Evolutionary conservation across 352 stramenopile genomes (phyloP).

Genomic region (Pythium pyrilobum): DNA sequence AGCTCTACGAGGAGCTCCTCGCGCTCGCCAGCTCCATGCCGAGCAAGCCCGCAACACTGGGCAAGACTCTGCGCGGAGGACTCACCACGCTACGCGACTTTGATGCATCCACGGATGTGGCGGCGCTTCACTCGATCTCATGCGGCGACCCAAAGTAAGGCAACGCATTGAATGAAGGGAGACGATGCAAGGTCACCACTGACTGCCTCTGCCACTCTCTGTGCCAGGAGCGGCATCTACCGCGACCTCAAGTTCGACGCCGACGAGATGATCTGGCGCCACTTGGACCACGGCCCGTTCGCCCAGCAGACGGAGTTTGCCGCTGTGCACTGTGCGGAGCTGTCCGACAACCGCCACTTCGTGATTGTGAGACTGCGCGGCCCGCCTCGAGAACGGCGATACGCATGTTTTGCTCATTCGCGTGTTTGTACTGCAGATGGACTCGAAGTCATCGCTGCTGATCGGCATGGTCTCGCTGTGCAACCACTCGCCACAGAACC

Average conservation of each 20-base stretch:
- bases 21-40: constrained; percentile 33
- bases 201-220: too few species aligned
- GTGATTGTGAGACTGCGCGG: constrained; percentile 30
- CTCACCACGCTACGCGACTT: constrained; percentile 50
- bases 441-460: constrained; percentile 33
- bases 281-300: constrained; percentile 66
- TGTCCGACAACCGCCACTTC: constrained; percentile 45
- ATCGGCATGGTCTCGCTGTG: constrained; percentile 81
- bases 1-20: constrained; percentile 87
- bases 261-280: constrained; percentile 75
- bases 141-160: constrained; percentile 33
- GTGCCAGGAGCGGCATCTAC: constrained; percentile 47
- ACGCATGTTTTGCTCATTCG: background rate
- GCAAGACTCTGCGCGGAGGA: constrained; percentile 27
- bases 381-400: too few species aligned
- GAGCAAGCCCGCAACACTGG: constrained; percentile 30
- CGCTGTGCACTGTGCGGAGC: constrained; percentile 26
- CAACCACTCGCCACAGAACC: constrained; percentile 65
- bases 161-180: too few species aligned
- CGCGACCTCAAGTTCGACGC: constrained; percentile 53
- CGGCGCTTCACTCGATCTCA: constrained; percentile 42
- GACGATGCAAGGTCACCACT: too few species aligned
- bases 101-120: constrained; percentile 16
- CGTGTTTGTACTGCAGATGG: constrained; percentile 25
- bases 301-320: constrained; percentile 28